A percentile compares a stretch with the other conserved stretches of the same genome.
Conservation (phyloP, 176 grass and related monocot species). For the Phoenix roebelenii region DNA sequence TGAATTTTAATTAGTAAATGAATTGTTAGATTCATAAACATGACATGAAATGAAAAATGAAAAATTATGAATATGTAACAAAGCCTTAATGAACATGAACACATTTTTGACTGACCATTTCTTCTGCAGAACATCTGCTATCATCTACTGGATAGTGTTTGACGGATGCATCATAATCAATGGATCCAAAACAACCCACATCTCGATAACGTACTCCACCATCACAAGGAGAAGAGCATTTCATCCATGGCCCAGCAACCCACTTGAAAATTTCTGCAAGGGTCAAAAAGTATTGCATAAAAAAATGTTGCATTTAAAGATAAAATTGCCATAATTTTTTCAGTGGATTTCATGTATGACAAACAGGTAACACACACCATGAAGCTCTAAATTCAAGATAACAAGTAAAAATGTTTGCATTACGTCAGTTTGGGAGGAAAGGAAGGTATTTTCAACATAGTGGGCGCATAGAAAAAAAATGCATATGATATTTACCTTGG, state of each 20-base stretch:
- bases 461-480: no score
- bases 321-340: no score
- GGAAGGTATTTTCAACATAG: not conserved
- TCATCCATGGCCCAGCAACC: conserved; percentile 69
- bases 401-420: no score
- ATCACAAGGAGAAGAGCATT: conserved; percentile 76
- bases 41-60: no score
- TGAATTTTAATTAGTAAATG: no score
- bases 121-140: conserved; percentile 45
- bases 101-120: conserved; percentile 34
- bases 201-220: conserved; percentile 61
- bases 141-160: conserved; percentile 74
- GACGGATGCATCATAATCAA: conserved; percentile 35
- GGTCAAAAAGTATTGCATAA: conserved; percentile 9
- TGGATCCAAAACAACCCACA: conserved; percentile 61
- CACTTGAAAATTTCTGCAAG: conserved; percentile 58
- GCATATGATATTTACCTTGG: conserved; percentile 30
- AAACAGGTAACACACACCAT: no score
- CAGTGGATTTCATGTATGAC: no score
- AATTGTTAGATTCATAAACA: no score
- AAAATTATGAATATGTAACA: no score
- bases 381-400: no score
- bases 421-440: no score
- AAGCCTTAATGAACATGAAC: no score
- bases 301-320: not conserved